A percentile compares a stretch with the other conserved stretches of the same genome.
Evolutionary conservation across 148 eudicot species (phyloP).

Genomic region (Rhododendron molle): DNA sequence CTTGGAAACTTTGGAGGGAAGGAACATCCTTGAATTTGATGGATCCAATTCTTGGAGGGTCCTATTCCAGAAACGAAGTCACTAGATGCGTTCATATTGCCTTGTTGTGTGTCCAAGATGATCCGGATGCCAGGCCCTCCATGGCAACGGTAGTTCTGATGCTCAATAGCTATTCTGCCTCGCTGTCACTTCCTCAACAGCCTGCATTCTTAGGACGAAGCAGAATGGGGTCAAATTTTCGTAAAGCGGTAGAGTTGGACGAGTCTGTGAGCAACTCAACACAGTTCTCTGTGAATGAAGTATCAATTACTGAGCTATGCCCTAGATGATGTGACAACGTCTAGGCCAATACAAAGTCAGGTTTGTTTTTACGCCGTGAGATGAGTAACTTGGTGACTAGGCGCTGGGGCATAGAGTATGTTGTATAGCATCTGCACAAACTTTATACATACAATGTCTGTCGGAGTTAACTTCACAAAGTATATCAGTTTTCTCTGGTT

Average conservation of each 20-base stretch:
- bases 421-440: background rate
- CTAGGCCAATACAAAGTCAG: background rate
- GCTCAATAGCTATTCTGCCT: conserved; percentile 23
- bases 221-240: background rate
- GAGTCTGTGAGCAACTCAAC: background rate
- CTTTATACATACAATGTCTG: too few species aligned
- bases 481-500: background rate
- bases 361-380: background rate
- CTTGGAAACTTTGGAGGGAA: too few species aligned
- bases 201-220: conserved; percentile 13
- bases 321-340: background rate
- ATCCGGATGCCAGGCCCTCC: too few species aligned
- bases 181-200: conserved; percentile 21
- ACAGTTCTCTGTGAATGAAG: background rate
- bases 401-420: background rate
- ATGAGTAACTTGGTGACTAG: background rate
- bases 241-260: background rate
- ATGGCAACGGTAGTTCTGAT: conserved; percentile 27
- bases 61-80: too few species aligned
- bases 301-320: background rate
- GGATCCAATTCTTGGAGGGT: too few species aligned
- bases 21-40: too few species aligned
- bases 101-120: too few species aligned
- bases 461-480: background rate
- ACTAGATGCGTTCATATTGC: too few species aligned